Base-by-base conservation (phyloP, 176 grass and related monocot species). In the Rhipidocladum racemiflorum region DNA sequence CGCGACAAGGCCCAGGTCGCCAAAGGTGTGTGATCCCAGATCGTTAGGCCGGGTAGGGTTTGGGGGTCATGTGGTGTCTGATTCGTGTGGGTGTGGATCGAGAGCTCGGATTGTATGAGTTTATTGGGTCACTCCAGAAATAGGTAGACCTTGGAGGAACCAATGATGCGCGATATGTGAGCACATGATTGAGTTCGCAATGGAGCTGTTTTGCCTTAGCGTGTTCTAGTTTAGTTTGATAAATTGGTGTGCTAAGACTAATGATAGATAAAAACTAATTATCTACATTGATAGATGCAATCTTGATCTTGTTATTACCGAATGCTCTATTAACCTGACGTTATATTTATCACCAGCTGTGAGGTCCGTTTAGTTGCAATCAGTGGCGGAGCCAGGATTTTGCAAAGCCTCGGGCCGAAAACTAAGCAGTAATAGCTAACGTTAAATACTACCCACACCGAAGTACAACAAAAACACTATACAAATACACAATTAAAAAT, bases 1-100 rank as follows among this genome's bases (percentile, higher is more conserved):
- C 81, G 89, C 61, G 80, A 95, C 39, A 95, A 90, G 75, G 90
- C 74, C 67, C 96, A 95, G 83, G 85, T 95, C 51, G 78, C 74
- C 61, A 88, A 81, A 93, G 86, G 96, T 93, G 43, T 16, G 91
- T 94, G 28, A 17, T 55, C 48, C 42, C 35, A 54, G 67, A 59
- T 79, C 32, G 45, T 66, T 78, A 51, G 50, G 21, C 61, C 23
- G 77, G 38, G 9, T 55, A 75, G 38, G 49, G 35, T 60, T 38
- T 49, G 40, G 7, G 40, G 40, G 35, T 42, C 40, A 42, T 14
- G 2, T 62, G 78, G 25, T 38, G 7, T 50, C 45, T n/a, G 11
- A 68, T 49, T 73, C 66, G 40, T 11, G n/a, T 50, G 28, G 45
- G 24, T 30, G 46, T 45, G 45, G 72, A 71, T 21, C 44, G 2